Conservation (phyloP, 2,329 filamentous ascomycete species). For the Trichoderma oligosporum region DNA sequence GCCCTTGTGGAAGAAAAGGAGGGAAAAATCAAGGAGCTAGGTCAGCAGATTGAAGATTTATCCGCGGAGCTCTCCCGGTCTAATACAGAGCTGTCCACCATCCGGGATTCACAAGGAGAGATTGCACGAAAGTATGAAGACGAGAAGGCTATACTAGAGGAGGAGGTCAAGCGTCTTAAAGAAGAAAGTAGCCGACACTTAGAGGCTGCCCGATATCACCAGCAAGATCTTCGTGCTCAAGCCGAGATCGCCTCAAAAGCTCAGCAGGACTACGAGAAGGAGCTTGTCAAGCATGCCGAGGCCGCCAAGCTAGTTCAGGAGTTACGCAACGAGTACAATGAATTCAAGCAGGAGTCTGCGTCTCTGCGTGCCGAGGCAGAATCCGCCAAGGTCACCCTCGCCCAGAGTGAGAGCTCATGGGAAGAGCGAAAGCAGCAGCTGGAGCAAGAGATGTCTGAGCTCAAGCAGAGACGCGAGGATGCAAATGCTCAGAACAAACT, state of each 20-base stretch:
- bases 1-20: conserved; percentile 72
- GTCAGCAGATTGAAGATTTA: conserved; percentile 79
- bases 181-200: conserved; percentile 78
- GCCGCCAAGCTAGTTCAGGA: conserved; percentile 82
- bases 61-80: conserved; percentile 75
- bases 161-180: conserved; percentile 75
- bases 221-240: conserved; percentile 88
- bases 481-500: conserved; percentile 85
- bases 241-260: conserved; percentile 90
- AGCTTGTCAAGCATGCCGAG: conserved; percentile 91
- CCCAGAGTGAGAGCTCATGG: conserved; percentile 85
- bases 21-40: conserved; percentile 71
- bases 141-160: conserved; percentile 73
- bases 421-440: conserved; percentile 74
- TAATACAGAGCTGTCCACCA: conserved; percentile 74
- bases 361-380: conserved; percentile 77
- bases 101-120: conserved; percentile 79
- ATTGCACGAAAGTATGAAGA: conserved; percentile 68
- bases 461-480: conserved; percentile 76
- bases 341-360: conserved; percentile 74
- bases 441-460: conserved; percentile 77
- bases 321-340: conserved; percentile 75
- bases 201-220: conserved; percentile 77
- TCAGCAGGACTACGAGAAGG: conserved; percentile 91
- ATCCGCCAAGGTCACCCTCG: conserved; percentile 72